Base-by-base conservation (phyloP, 345 rosid species). In the Dovyalis caffra region DNA sequence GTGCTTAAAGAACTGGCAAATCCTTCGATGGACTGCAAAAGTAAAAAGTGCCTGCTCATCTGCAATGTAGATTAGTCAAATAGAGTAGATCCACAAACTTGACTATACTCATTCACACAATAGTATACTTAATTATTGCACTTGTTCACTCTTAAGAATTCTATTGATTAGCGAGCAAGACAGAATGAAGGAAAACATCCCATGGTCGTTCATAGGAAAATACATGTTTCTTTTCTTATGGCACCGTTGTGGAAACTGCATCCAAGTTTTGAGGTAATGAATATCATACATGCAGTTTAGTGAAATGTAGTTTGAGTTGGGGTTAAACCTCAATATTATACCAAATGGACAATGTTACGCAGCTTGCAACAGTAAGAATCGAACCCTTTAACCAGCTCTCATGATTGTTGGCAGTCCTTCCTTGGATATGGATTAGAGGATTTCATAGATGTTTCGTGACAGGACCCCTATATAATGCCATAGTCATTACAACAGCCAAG, bases 361-460 rank as follows among this genome's bases (percentile, higher is more conserved):
- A 86, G 81, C 96, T 89, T 5, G 85, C 84, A 66, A 86, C 81
- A 0, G 86, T 76, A 29, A 91, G 90, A 66, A 89, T 35, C 8
- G 96, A 86, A 60, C 93, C 96, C 77, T 85, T 86, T 43, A 87
- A 31, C 96, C 93, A 89, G 73, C 80, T 66, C 72, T 85, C 87
- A 6, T 82, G 90, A 74, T 60, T 61, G n/a, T 53, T 63, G 33
- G 26, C 2, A 1, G 79, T 35, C 15, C 53, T 76, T 33, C 79
- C 81, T 62, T 81, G 67, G 66, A 87, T 72, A 7, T 79, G 87
- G 40, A 89, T 71, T 20, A 78, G 73, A 74, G 93, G 84, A 38
- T 69, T 77, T 85, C 84, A 72, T 28, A 73, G 71, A 73, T 66
- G 83, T 76, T 80, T 79, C 65, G 86, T 63, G 1, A 70, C 35